Evolutionary conservation across 495 filamentous ascomycete species (phyloP).

Genomic region (Pyrenula massariospora): DNA sequence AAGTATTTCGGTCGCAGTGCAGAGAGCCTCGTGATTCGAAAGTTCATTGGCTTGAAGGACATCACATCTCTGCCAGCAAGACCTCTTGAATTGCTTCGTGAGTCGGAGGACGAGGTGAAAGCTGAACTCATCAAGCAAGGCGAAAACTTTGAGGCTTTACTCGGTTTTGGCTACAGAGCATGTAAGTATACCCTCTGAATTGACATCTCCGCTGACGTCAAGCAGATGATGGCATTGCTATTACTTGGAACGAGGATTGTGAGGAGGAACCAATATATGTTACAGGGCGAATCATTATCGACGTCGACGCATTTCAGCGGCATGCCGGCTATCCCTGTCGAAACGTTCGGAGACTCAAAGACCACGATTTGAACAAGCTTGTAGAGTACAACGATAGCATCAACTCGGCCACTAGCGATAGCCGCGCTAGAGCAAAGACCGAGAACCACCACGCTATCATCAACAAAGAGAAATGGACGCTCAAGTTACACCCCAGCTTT

Average conservation of each 20-base stretch:
- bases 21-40: constrained; percentile 27
- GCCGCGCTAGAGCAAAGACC: constrained; percentile 3
- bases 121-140: constrained; percentile 25
- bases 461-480: constrained; percentile 9
- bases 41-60: constrained; percentile 42
- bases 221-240: constrained; percentile 40
- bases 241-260: constrained; percentile 15
- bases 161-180: too few species aligned
- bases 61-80: constrained; percentile 43
- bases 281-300: constrained; percentile 43
- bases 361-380: too few species aligned
- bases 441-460: constrained; percentile 8
- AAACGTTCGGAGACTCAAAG: too few species aligned
- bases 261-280: constrained; percentile 32
- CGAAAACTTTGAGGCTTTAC: constrained; percentile 16
- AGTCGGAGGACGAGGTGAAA: constrained; percentile 24
- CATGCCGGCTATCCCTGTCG: too few species aligned
- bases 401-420: constrained; percentile 18
- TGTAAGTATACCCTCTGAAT: constrained; percentile 9
- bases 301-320: constrained; percentile 30
- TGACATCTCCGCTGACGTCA: constrained; percentile 31
- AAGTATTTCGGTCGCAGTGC: constrained; percentile 38
- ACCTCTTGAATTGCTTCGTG: constrained; percentile 43
- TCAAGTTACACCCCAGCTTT: too few species aligned
- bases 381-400: constrained; percentile 22